These are phyloP conservation scores for Tricholoma flavovirens DNA, from an alignment of 768 basidiomycete species.

Conservation along the genomic window DNA sequence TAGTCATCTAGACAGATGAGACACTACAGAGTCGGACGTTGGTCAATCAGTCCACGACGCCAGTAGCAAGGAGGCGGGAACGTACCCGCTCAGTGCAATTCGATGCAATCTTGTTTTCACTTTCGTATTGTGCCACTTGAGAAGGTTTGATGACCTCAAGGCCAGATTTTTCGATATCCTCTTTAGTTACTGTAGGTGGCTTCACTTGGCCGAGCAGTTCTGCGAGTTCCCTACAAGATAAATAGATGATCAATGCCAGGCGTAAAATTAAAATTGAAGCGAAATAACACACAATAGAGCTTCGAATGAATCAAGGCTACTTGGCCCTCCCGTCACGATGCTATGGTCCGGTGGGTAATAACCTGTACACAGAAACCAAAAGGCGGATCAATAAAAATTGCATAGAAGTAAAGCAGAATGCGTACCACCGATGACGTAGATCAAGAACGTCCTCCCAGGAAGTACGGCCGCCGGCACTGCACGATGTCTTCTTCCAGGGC, in stretches of 20 bases:
- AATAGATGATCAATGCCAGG: slow-evolving; percentile 1
- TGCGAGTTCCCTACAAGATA: slow-evolving; percentile 58
- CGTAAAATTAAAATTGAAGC: slow-evolving; percentile 10
- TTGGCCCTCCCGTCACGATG: slow-evolving; percentile 72
- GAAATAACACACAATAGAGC: slow-evolving; percentile 54
- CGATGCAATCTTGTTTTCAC: slow-evolving; percentile 57
- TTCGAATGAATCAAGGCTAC: slow-evolving; percentile 73
- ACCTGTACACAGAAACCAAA: slow-evolving; percentile 37
- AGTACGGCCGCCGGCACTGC: slow-evolving; percentile 8
- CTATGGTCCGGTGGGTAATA: slow-evolving; percentile 90
- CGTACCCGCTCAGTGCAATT: slow-evolving; percentile 78
- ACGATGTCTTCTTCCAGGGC: slow-evolving; percentile 30
- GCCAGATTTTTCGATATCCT: slow-evolving; percentile 82
- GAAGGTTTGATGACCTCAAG: slow-evolving; percentile 65
- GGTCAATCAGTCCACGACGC: background rate
- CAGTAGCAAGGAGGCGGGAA: slow-evolving; percentile 7
- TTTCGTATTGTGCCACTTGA: slow-evolving; percentile 49
- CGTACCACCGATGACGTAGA: slow-evolving; percentile 83
- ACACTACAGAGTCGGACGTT: slow-evolving; percentile 38
- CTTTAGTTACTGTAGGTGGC: slow-evolving; percentile 74
- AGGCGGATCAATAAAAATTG: slow-evolving; percentile 5
- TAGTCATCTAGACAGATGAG: slow-evolving; percentile 90
- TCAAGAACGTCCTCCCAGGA: slow-evolving; percentile 68
- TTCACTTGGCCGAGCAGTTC: slow-evolving; percentile 80
- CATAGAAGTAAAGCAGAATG: background rate